A percentile compares a stretch with the other conserved stretches of the same genome.
Evolutionary conservation across 179 eudicot species (phyloP).

Genomic region (Spergularia azorica): DNA sequence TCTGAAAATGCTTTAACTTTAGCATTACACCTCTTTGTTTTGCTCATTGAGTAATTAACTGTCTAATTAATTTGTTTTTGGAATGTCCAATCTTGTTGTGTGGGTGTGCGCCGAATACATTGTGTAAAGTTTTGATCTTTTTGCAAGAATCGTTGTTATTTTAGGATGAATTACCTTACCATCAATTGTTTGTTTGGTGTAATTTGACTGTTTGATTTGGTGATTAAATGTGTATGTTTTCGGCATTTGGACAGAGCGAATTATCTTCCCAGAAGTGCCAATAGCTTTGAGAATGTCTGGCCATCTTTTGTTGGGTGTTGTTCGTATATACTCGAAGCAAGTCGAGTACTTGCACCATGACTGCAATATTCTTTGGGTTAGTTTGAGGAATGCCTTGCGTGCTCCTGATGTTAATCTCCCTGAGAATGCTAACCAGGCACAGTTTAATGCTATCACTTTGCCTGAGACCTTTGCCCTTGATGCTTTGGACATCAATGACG

Average conservation of each 20-base stretch:
- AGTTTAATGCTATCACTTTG: slow-evolving; percentile 69
- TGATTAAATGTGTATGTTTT: neutral
- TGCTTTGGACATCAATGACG: slow-evolving; percentile 49
- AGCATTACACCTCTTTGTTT: no score
- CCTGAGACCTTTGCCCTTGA: slow-evolving; percentile 82
- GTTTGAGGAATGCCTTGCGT: slow-evolving; percentile 56
- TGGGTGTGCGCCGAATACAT: no score
- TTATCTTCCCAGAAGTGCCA: slow-evolving; percentile 86
- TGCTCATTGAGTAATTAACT: no score
- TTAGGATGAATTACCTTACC: neutral
- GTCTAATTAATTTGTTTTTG: no score
- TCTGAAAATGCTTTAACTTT: neutral
- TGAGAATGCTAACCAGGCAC: slow-evolving; percentile 79
- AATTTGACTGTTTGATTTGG: neutral
- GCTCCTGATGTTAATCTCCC: slow-evolving; percentile 62
- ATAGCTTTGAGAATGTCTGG: slow-evolving; percentile 88
- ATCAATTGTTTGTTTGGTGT: neutral
- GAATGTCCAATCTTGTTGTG: no score
- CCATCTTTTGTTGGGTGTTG: slow-evolving; percentile 86
- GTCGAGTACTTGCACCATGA: slow-evolving; percentile 82
- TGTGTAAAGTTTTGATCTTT: no score
- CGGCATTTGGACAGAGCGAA: slow-evolving; percentile 48
- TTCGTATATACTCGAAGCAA: slow-evolving; percentile 62
- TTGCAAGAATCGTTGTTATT: neutral
- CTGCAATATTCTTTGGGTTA: slow-evolving; percentile 52